Percentiles rank a stretch among this genome's conserved stretches.
phyloP scores from a whole-genome alignment of 1,139 yeast species.

The Kluyveromyces marxianus region DNA sequence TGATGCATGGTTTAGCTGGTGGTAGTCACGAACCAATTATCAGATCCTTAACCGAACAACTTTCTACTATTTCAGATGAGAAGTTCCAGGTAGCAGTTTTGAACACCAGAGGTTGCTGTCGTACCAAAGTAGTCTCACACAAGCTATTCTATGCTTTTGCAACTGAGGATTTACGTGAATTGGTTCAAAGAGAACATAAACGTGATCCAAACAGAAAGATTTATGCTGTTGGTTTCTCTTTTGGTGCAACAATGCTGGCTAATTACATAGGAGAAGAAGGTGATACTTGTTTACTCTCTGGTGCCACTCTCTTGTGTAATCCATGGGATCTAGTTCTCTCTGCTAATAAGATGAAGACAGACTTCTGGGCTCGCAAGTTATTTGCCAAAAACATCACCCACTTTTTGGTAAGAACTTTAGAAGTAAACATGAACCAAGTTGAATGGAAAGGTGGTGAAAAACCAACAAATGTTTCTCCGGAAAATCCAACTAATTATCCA shows the following conservation, averaged over 20 bases:
- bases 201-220: constrained; percentile 67
- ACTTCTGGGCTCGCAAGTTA: constrained; percentile 53
- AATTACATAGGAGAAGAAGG: constrained; percentile 76
- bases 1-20: constrained; percentile 83
- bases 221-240: constrained; percentile 74
- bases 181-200: constrained; percentile 42
- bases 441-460: constrained; percentile 24
- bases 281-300: constrained; percentile 44
- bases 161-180: constrained; percentile 64
- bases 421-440: constrained; percentile 54
- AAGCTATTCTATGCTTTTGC: constrained; percentile 67
- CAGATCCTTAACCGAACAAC: constrained; percentile 45
- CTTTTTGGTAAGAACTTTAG: constrained; percentile 55
- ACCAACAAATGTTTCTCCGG: constrained; percentile 11
- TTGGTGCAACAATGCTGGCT: constrained; percentile 76
- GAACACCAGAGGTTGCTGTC: constrained; percentile 82
- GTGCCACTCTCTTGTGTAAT: constrained; percentile 62
- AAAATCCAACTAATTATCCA: constrained; percentile 2
- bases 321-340: constrained; percentile 81
- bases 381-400: constrained; percentile 62
- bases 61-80: constrained; percentile 23
- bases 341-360: constrained; percentile 40
- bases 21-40: constrained; percentile 88
- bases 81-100: constrained; percentile 64
- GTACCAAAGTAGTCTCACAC: constrained; percentile 71